Base-by-base conservation (phyloP, 306 rosid species). In the Pterocarpus macrocarpus region DNA sequence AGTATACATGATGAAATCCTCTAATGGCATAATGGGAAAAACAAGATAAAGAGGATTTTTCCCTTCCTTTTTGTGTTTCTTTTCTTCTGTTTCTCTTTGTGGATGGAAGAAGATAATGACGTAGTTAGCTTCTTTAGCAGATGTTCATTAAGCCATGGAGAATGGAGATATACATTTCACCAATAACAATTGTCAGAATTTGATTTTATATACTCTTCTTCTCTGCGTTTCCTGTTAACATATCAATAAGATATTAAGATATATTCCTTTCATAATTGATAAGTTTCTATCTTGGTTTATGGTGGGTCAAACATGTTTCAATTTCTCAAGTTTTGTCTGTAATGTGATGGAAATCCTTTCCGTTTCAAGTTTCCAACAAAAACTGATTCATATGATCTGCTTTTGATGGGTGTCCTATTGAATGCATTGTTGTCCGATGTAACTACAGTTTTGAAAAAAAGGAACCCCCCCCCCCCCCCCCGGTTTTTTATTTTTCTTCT, bases 291-390 rank as follows among this genome's bases (percentile, higher is more conserved):
- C 64, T 28, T 78, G 66, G 9, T 47, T 64, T 66, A 34, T 75
- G 64, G 58, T 69, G 58, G 5, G 45, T 41, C 57, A 70, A 33
- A 64, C 12, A n/a, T 81, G 81, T 22, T 66, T 9, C 2, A 57
- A 10, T 33, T 39, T 17, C 2, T 47, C 2, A 17, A 15, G 50
- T 15, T 33, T 47, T 62, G 69, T 36, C 73, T 34, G 69, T 67
- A 71, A 50, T 68, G 65, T n/a, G 76, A 65, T 76, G 61, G 69
- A 47, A 64, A 47, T 69, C 41, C 28, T 22, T 22, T 22, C 28
- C 10, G 2, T 70, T 44, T 50, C 65, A 12, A 85, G 13, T 63
- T 75, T 32, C 43, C 63, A 28, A 33, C 22, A 9, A 14, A 78
- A 36, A 30, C 15, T 57, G 44, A 13, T 84, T 64, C 55, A 9